Conservation (phyloP, 2,329 filamentous ascomycete species). For the Lasiodiplodia sp. region DNA sequence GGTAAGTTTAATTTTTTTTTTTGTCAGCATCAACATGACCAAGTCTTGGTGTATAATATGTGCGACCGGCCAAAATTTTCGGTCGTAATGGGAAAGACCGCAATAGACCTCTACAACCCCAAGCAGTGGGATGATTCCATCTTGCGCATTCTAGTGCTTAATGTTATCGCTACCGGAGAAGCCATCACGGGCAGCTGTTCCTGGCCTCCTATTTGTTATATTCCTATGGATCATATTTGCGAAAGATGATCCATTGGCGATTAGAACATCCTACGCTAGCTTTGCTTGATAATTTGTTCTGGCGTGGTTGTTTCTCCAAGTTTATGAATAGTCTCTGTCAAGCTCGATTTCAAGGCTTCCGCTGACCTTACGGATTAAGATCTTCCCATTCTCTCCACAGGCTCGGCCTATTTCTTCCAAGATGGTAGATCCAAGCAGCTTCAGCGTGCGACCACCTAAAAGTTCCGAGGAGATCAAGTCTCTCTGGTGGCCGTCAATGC, state of each 20-base stretch:
- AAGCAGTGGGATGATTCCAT: no score
- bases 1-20: neutral
- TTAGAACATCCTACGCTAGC: neutral
- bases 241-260: neutral
- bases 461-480: constrained; percentile 36
- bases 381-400: neutral
- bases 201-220: neutral
- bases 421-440: constrained; percentile 15
- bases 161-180: no score
- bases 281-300: neutral
- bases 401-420: neutral
- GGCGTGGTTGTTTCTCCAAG: neutral
- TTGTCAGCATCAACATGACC: no score
- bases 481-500: constrained; percentile 48
- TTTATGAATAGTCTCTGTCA: neutral
- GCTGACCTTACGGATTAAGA: neutral
- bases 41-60: no score
- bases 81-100: no score
- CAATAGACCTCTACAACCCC: no score
- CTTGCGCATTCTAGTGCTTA: no score
- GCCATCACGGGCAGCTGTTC: no score
- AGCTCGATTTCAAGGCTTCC: neutral
- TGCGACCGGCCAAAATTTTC: no score
- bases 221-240: neutral
- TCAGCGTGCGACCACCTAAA: constrained; percentile 36